Conservation (phyloP, 2,329 filamentous ascomycete species). For the Ophiostoma fasciatum region DNA sequence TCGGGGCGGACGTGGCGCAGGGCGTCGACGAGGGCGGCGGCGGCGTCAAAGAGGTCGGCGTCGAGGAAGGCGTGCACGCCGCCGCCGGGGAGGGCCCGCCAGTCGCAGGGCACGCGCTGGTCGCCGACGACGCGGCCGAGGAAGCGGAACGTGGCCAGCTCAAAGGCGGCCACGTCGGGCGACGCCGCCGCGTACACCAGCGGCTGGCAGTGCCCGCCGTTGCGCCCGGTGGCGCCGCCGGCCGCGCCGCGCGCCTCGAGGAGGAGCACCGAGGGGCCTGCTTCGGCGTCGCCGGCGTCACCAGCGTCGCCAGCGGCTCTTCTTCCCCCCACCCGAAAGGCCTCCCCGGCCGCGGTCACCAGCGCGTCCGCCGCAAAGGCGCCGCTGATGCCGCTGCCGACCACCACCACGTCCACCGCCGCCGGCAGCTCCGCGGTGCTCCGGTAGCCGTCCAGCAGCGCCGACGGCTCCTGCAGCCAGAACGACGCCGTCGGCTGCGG, state of each 20-base stretch:
- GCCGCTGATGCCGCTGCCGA: constrained; percentile 68
- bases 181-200: constrained; percentile 45
- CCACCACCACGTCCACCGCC: constrained; percentile 51
- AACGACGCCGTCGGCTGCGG: constrained; percentile 48
- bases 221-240: constrained; percentile 67
- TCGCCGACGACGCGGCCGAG: constrained; percentile 41
- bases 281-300: constrained; percentile 17
- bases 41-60: constrained; percentile 36
- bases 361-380: constrained; percentile 53
- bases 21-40: constrained; percentile 31
- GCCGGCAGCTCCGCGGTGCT: constrained; percentile 49
- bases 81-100: constrained; percentile 34
- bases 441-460: constrained; percentile 48
- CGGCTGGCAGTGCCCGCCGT: constrained; percentile 63
- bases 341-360: too few relatives aligned
- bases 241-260: constrained; percentile 68
- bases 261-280: constrained; percentile 46
- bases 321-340: too few relatives aligned
- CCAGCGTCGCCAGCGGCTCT: too few relatives aligned
- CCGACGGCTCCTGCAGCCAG: constrained; percentile 58
- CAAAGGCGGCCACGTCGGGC: constrained; percentile 53
- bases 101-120: constrained; percentile 54
- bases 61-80: constrained; percentile 52
- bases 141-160: constrained; percentile 51
- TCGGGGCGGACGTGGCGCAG: constrained; percentile 39